Evolutionary conservation across 495 filamentous ascomycete genomes (phyloP).

Genomic region (Aspergillus nidulans): DNA sequence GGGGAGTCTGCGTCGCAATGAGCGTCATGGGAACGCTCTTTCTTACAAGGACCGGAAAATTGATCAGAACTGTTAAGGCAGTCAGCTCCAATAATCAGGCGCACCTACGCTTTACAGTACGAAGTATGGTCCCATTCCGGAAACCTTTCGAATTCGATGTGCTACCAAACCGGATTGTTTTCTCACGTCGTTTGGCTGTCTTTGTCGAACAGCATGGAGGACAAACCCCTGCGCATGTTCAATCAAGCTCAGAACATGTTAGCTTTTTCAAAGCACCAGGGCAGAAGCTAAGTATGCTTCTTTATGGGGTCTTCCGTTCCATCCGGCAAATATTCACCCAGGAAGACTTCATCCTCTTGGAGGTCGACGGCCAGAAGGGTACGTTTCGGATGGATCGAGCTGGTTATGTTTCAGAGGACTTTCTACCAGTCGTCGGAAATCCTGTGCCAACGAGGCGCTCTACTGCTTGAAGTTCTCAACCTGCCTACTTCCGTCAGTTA

Average conservation of each 20-base stretch:
- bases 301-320: slow-evolving; percentile 36
- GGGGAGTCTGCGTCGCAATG: slow-evolving; percentile 40
- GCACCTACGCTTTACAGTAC: slow-evolving; percentile 33
- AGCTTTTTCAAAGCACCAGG: slow-evolving; percentile 38
- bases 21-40: slow-evolving; percentile 42
- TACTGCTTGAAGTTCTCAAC: background rate
- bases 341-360: slow-evolving; percentile 44
- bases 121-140: slow-evolving; percentile 39
- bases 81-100: slow-evolving; percentile 28
- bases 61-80: slow-evolving; percentile 36
- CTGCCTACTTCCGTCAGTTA: background rate
- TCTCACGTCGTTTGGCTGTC: slow-evolving; percentile 33
- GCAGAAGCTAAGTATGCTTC: slow-evolving; percentile 26
- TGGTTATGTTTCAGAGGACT: slow-evolving; percentile 36
- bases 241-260: slow-evolving; percentile 2
- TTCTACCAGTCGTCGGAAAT: slow-evolving; percentile 30
- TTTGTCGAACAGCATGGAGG: slow-evolving; percentile 22
- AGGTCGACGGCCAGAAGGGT: slow-evolving; percentile 38
- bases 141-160: slow-evolving; percentile 38
- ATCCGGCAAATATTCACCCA: slow-evolving; percentile 41
- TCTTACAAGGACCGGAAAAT: slow-evolving; percentile 29
- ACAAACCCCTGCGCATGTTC: background rate
- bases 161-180: slow-evolving; percentile 33
- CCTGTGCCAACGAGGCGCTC: slow-evolving; percentile 19
- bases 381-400: slow-evolving; percentile 38